These are phyloP conservation scores for Cornus kousa DNA, from an alignment of 148 eudicot species.

Conservation along the genomic window DNA sequence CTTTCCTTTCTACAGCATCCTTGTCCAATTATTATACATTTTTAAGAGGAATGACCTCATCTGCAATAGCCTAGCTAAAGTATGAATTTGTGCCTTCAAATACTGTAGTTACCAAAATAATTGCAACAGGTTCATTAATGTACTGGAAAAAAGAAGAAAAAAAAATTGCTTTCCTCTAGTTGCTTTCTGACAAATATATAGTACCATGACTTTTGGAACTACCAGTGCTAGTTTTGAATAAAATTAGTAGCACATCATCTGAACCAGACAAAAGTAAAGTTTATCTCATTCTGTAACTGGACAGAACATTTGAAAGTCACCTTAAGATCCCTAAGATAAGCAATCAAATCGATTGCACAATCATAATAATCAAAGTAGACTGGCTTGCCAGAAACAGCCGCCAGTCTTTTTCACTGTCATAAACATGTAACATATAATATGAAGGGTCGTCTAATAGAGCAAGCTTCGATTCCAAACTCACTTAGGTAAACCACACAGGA, in stretches of 20 bases:
- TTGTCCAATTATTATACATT: background rate
- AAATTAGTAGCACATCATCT: background rate
- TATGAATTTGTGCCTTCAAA: background rate
- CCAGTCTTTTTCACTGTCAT: background rate
- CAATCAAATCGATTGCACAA: background rate
- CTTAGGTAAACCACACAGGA: background rate
- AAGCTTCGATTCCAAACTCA: background rate
- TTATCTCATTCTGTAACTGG: background rate
- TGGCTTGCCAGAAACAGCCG: background rate
- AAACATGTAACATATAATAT: background rate
- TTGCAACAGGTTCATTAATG: background rate
- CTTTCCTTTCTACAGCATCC: background rate
- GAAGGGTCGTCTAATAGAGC: background rate
- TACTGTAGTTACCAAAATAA: background rate
- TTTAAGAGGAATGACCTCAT: background rate
- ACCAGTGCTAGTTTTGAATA: no score
- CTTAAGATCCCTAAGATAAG: background rate
- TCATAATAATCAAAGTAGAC: background rate
- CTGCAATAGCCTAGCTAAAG: no score
- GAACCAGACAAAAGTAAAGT: background rate
- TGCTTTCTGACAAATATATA: background rate
- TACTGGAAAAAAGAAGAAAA: background rate
- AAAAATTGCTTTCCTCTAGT: background rate
- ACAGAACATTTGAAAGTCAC: background rate
- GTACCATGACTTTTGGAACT: no score